Base-by-base conservation (phyloP, 2,329 filamentous ascomycete species). In the Colletotrichum neosansevieriae region DNA sequence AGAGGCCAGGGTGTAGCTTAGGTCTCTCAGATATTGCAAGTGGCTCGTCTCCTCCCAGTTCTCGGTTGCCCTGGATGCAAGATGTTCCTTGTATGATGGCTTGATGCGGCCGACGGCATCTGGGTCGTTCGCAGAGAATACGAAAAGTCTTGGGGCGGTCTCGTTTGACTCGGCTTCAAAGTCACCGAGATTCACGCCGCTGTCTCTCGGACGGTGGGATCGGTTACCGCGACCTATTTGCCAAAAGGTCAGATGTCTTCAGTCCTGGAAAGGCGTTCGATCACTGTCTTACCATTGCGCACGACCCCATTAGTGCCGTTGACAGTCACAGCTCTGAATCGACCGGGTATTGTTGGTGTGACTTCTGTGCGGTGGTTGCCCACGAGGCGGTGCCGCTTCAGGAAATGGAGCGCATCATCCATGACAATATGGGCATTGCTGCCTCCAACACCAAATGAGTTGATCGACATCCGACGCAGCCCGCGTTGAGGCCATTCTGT, bases 391-490 rank as follows among this genome's bases (percentile, higher is more conserved):
- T 67, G 58, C 2, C 12, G 10, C 51, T 67, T 50, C 2, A 69
- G 12, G 50, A 67, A 69, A n/a, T 69, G 63, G 5, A 69, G 29
- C 4, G 67, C 67, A 38, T 81, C 80, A 50, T 84, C 80, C 24
- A 85, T 61, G n/a, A 72, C 62, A 10, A 64, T 45, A 6, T 72
- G 71, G 4, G 71, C 70, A 12, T 72, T 72, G 15, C 70, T 71
- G 21, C 71, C 71, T 7, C 68, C 70, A 34, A 66, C 66, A 10
- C 71, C 70, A 36, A 72, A 72, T 59, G 82, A 86, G 72, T 88
- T 88, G 71, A 89, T 79, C 64, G 83, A 85, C 47, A 82, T 84
- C n/a, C 86, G 82, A 1, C 84, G 81, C n/a, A 83, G 76, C 7
- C 83, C 82, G 0, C 75, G 54, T 2, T 78, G 65, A 0, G 72